Evolutionary conservation across 2,329 filamentous ascomycete genomes (phyloP).

Genomic region (Biscogniauxia mediterranea): DNA sequence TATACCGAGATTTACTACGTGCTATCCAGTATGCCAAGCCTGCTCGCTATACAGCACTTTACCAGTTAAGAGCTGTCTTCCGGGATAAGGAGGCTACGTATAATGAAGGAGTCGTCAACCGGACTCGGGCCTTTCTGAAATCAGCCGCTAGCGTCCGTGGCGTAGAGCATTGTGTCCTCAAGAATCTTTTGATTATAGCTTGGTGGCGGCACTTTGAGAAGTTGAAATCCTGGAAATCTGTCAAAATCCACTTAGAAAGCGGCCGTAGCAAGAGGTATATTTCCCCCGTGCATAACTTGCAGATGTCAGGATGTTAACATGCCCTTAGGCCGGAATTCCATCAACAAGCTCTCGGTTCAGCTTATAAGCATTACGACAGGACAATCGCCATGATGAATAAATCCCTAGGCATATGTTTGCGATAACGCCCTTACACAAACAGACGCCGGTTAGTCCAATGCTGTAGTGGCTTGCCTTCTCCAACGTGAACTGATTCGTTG

Average conservation of each 20-base stretch:
- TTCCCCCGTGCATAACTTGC: not conserved
- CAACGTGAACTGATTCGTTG: conserved; percentile 1
- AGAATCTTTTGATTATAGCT: conserved; percentile 60
- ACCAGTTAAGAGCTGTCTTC: conserved; percentile 60
- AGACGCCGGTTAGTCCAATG: conserved; percentile 5
- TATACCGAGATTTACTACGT: conserved; percentile 65
- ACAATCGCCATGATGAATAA: conserved; percentile 73
- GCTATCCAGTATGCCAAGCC: conserved; percentile 72
- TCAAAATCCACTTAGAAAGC: conserved; percentile 14
- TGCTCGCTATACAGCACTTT: conserved; percentile 59
- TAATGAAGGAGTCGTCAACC: conserved; percentile 52
- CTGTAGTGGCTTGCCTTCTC: conserved; percentile 1
- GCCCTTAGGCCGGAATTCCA: conserved; percentile 17
- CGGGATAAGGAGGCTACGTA: conserved; percentile 45
- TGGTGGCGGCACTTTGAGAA: conserved; percentile 37
- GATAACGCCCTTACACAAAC: conserved; percentile 33
- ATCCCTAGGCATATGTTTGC: conserved; percentile 65
- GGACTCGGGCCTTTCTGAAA: conserved; percentile 69
- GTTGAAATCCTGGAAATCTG: conserved; percentile 29
- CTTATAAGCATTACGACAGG: conserved; percentile 64
- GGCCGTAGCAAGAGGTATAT: conserved; percentile 1
- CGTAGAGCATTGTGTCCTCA: conserved; percentile 70
- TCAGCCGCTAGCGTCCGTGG: conserved; percentile 62
- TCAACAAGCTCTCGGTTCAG: conserved; percentile 25
- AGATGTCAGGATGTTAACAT: conserved; percentile 13